Base-by-base conservation (phyloP, 805 yeast species). In the Saturnispora silvae region DNA sequence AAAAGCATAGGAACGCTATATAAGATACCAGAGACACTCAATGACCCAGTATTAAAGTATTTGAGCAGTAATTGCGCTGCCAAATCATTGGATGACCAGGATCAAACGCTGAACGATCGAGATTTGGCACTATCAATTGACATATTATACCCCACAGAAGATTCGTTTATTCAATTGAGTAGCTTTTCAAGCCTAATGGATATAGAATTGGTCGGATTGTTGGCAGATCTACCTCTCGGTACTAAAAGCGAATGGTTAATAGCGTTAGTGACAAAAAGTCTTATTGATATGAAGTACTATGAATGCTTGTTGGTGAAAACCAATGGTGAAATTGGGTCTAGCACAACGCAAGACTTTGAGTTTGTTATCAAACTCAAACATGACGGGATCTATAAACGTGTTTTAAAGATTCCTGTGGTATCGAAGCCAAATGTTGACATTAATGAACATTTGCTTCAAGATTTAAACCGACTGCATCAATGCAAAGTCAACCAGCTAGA, bases 341-440 rank as follows among this genome's bases (percentile, higher is more conserved):
- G n/a, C n/a, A n/a, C n/a, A n/a, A n/a, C n/a, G n/a, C 24, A 16
- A 1, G 3, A 13, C 11, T 26, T 13, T 15, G 20, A 29, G 29
- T 23, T 24, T 4, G 24, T 35, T 4, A 18, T 35, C 4, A 35
- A 31, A 15, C 3, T 33, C 1, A 25, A 30, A n/a, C 39, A 43
- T 30, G 20, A 26, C 14, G 46, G 44, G 5, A 30, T 43, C 4
- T 38, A 29, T 16, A 43, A 41, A 30, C 20, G 24, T 4, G 10
- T 43, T 3, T n/a, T 35, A 5, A 33, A 30, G 4, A 9, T 43
- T 4, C 17, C 25, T 13, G 7, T 40, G 20, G 17, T 5, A 10
- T 32, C 23, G 20, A 10, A 16, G 4, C 16, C 20, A 4, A 11
- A n/a, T 6, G 20, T 40, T 13, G 40, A 38, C 11, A 18, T 43